Conservation (phyloP, 176 grass and related monocot species). For the Oryza glumipatula region DNA sequence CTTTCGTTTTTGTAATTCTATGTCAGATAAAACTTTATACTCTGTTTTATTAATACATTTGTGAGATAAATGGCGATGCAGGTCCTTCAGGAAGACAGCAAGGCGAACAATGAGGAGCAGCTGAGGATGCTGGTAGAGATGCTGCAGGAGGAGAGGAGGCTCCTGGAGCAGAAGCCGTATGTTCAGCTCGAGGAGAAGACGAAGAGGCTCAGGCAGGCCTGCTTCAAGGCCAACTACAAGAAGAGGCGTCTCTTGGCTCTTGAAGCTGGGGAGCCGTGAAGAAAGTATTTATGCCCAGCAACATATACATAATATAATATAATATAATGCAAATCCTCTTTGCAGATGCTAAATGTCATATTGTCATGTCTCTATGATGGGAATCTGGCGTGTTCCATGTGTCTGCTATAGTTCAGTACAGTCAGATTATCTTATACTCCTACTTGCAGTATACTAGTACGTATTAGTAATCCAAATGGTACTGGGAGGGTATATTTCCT, state of each 20-base stretch:
- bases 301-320: background rate
- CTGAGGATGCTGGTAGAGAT: constrained; percentile 46
- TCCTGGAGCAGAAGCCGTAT: constrained; percentile 61
- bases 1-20: background rate
- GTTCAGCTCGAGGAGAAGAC: constrained; percentile 66
- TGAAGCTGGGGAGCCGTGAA: constrained; percentile 26
- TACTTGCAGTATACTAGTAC: background rate
- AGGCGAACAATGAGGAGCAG: constrained; percentile 35
- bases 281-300: background rate
- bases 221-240: constrained; percentile 79
- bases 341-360: background rate
- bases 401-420: background rate
- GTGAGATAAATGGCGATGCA: background rate
- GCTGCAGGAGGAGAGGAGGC: constrained; percentile 54
- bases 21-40: background rate
- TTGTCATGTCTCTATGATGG: background rate
- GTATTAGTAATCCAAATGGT: background rate
- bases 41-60: background rate
- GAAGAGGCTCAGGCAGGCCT: constrained; percentile 72
- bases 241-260: constrained; percentile 53
- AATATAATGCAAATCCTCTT: background rate
- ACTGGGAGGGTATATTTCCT: background rate
- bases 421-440: background rate
- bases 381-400: background rate
- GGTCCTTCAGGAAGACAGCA: constrained; percentile 54